Evolutionary conservation across 306 rosid genomes (phyloP).

Genomic region (Herpetospermum pedunculosum): DNA sequence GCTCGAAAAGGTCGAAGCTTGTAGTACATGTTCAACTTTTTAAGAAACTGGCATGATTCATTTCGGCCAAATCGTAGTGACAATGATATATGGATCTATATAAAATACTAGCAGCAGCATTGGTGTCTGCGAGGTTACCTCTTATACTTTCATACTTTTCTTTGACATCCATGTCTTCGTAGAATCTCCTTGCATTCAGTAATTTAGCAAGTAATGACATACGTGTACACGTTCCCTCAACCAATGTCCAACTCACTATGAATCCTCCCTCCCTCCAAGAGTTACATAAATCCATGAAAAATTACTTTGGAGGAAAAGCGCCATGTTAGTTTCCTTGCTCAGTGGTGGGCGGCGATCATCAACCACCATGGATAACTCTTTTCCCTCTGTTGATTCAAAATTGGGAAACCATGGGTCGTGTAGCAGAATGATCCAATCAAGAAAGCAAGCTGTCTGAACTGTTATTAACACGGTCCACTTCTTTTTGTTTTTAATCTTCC

Average conservation of each 20-base stretch:
- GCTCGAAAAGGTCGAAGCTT: background rate
- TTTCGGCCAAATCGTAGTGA: background rate
- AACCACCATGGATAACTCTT: background rate
- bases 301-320: background rate
- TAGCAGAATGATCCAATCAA: background rate
- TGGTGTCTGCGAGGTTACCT: background rate
- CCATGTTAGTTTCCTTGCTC: background rate
- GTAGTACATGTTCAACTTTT: background rate
- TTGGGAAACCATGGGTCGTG: background rate
- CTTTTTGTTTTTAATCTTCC: background rate
- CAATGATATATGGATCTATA: background rate
- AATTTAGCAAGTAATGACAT: no score
- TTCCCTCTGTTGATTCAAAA: background rate
- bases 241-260: no score
- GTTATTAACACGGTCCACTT: background rate
- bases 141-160: no score
- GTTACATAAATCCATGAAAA: no score
- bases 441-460: background rate
- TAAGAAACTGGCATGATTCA: background rate
- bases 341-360: background rate
- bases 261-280: no score
- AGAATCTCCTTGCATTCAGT: background rate
- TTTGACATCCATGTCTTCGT: no score
- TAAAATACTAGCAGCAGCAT: background rate
- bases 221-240: no score